These are phyloP conservation scores for Fusarium robinianum DNA, from an alignment of 2,329 filamentous ascomycete species.

Conservation along the genomic window DNA sequence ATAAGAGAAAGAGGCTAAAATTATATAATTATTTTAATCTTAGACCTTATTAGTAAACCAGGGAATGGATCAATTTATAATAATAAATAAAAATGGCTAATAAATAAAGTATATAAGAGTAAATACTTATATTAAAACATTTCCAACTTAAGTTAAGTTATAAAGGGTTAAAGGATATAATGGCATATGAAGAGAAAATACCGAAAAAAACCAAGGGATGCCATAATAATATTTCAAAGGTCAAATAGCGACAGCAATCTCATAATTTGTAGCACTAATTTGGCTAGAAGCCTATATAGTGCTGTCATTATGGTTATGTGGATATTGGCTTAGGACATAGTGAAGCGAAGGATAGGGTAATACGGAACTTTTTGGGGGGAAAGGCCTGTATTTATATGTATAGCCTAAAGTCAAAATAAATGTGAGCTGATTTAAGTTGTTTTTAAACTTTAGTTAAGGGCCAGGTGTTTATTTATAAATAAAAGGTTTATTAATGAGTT, in stretches of 20 bases:
- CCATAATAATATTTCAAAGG: not conserved
- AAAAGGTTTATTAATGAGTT: not conserved
- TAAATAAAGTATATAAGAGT: slow-evolving; percentile 5
- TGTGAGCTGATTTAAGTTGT: slow-evolving; percentile 1
- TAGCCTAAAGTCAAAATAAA: not conserved
- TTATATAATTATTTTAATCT: slow-evolving; percentile 5
- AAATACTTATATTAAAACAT: slow-evolving; percentile 4
- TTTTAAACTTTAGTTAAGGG: not conserved
- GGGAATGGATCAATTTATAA: slow-evolving; percentile 1
- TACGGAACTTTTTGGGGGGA: not conserved
- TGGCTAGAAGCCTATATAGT: slow-evolving; percentile 9
- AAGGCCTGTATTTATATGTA: slow-evolving; percentile 1
- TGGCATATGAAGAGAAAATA: slow-evolving; percentile 5
- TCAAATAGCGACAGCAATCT: slow-evolving; percentile 4
- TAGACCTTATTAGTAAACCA: slow-evolving; percentile 1
- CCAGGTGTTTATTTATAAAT: not conserved
- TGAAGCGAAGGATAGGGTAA: not conserved
- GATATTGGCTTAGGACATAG: not conserved
- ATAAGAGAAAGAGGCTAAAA: slow-evolving; percentile 2
- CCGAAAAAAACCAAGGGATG: slow-evolving; percentile 5
- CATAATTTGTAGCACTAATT: slow-evolving; percentile 8
- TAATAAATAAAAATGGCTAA: slow-evolving; percentile 3
- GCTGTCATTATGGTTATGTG: slow-evolving; percentile 1
- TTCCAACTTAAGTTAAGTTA: slow-evolving; percentile 4
- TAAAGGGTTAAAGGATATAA: slow-evolving; percentile 4